Evolutionary conservation across 441 rosid genomes (phyloP), one percentile per base, ranked within the genome.

Genomic region (Jatropha podagrica): DNA sequence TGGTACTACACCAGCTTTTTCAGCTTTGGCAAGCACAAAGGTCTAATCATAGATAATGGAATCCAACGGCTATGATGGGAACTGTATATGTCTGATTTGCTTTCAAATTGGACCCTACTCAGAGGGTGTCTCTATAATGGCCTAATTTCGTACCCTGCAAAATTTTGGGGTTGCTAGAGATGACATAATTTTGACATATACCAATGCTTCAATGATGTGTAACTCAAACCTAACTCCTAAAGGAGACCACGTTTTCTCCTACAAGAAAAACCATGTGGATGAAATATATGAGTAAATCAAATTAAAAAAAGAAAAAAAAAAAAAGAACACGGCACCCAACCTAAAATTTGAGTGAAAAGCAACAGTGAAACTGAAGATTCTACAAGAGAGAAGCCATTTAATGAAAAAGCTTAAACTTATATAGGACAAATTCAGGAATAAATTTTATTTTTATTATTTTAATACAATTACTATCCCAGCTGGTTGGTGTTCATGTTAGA

Each of bases 31-130:
- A 74, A 60, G 73, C 76, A 71, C 64, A 62, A 70, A 75, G 68
- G 79, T 78, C 86, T 65, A 73, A 60, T 78, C 78, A 83, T 74
- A 54, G 76, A 63, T 62, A 69, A 32, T 48, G 71, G 64, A 65
- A 82, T 67, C 77, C 77, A 65, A 74, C 69, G 75, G 75, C 60
- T 73, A 44, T 8, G 2, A 23, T 48, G 32, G 55, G n/a, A 44
- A 23, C 20, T 32, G 65, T 37, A 62, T 6, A 23, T 7, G 51
- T 56, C 48, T 56, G 14, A 61, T 26, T 27, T 71, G 38, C 65
- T 23, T 20, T 4, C 14, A 7, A 37, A 4, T 9, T 68, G 37
- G 62, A 4, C 49, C 69, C 63, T 37, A 37, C 14, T 38, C 10
- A 4, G 10, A 44, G 11, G 61, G 61, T 38, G 76, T 64, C 76